Evolutionary conservation across 2,329 filamentous ascomycete species (phyloP), one percentile per base, ranked within the genome.

Genomic region (Verticillium dahliae): DNA sequence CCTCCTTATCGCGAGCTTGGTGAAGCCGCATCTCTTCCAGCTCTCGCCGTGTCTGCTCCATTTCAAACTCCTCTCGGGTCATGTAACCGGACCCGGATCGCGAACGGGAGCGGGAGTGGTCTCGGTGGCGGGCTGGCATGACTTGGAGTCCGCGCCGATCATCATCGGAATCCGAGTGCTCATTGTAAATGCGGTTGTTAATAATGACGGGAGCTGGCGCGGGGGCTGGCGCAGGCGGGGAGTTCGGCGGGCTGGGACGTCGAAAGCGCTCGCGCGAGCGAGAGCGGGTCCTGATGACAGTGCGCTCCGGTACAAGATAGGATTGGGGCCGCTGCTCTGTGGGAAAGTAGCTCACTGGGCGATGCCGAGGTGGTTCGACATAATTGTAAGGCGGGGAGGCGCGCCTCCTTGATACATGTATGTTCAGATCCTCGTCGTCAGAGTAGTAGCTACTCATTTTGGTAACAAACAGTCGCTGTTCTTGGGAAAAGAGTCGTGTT

Each of bases 131-230:
- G 66, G 58, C 68, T 66, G 57, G 66, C 63, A 50, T 22, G 58
- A 74, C 59, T 61, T 72, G 71, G 60, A 72, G 69, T 61, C 67
- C 73, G 57, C 68, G 71, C 50, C 70, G 68, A 38, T 72, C 71
- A 34, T 76, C 72, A 2, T 76, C 75, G 39, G 81, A 80, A 5
- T 76, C 81, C 22, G 79, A 80, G 59, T 78, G 67, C 27, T 80
- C 76, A 63, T 81, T 81, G 66, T 82, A 80, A 62, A 83, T 80
- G 61, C 76, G 76, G 70, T 85, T 86, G 68, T 85, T 84, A 69
- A 86, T 85, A 59, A 86, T 80, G 57, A 86, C 76, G 1, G 83
- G 81, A 5, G 71, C 65, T 15, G 74, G 71, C 18, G 69, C 72
- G 10, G 70, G 70, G 6, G 73, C 68, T 38, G 67, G 69, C 34